These are phyloP conservation scores for Primulina huaijiensis DNA, from an alignment of 257 asterid genomes.

Conservation along the genomic window DNA sequence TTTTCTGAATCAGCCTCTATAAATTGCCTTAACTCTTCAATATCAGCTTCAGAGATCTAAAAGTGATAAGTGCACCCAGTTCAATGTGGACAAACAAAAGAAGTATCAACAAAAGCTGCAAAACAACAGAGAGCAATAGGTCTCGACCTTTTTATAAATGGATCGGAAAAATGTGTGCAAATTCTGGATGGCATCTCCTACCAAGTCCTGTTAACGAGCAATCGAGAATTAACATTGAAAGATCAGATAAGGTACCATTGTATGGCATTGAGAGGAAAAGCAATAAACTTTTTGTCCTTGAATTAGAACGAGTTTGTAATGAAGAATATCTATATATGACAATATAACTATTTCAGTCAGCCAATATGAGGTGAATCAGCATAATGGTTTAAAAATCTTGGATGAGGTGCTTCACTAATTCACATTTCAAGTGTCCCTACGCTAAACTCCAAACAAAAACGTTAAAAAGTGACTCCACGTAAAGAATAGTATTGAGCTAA, in stretches of 20 bases:
- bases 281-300: constrained; percentile 6
- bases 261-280: constrained; percentile 1
- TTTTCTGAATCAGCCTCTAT: constrained; percentile 81
- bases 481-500: too few relatives aligned
- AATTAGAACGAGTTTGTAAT: too few relatives aligned
- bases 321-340: too few relatives aligned
- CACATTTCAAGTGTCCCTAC: too few relatives aligned
- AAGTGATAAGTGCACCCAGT: constrained; percentile 9
- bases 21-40: constrained; percentile 86
- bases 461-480: too few relatives aligned
- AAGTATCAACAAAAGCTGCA: neutral
- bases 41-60: constrained; percentile 81
- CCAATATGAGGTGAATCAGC: too few relatives aligned
- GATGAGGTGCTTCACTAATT: too few relatives aligned
- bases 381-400: too few relatives aligned
- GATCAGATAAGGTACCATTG: neutral
- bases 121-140: neutral
- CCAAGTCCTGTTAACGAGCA: neutral
- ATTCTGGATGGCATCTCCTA: neutral
- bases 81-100: constrained; percentile 30
- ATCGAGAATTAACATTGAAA: neutral
- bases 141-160: neutral
- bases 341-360: too few relatives aligned
- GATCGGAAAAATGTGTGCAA: neutral
- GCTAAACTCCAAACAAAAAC: too few relatives aligned